Evolutionary conservation across 2,329 filamentous ascomycete genomes (phyloP).

Genomic region (Talaromyces pinophilus): DNA sequence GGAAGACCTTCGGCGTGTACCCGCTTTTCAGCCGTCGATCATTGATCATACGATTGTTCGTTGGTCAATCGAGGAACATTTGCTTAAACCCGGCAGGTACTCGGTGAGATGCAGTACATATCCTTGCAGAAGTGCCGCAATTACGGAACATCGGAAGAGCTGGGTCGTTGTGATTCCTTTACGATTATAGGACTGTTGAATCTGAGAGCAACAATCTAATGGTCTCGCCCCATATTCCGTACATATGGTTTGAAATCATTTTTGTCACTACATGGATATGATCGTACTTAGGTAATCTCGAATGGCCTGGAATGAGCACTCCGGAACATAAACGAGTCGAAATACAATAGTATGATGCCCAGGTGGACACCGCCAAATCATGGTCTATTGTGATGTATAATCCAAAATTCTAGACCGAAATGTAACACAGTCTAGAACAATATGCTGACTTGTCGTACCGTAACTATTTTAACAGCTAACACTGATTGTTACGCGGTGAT

Average conservation of each 20-base stretch:
- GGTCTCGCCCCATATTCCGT: neutral
- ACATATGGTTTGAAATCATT: neutral
- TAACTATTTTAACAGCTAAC: neutral
- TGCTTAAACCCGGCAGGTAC: neutral
- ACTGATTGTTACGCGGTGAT: neutral
- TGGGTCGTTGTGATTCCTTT: neutral
- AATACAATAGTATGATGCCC: neutral
- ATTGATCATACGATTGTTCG: neutral
- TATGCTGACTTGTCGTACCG: neutral
- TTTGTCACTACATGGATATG: neutral
- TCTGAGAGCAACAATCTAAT: neutral
- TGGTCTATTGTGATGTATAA: neutral
- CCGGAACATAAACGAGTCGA: neutral
- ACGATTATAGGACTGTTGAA: too few species aligned
- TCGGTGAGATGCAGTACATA: neutral
- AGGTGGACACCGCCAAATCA: neutral
- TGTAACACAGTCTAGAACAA: neutral
- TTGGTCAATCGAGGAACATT: neutral
- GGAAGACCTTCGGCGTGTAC: neutral
- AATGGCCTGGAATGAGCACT: neutral
- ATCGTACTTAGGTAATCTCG: neutral
- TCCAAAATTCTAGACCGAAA: neutral
- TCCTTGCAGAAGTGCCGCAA: neutral
- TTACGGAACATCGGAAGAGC: neutral
- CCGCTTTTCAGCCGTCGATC: neutral